These are phyloP conservation scores for Hanseniaspora mollemarum DNA, from an alignment of 805 yeast species.

Conservation along the genomic window DNA sequence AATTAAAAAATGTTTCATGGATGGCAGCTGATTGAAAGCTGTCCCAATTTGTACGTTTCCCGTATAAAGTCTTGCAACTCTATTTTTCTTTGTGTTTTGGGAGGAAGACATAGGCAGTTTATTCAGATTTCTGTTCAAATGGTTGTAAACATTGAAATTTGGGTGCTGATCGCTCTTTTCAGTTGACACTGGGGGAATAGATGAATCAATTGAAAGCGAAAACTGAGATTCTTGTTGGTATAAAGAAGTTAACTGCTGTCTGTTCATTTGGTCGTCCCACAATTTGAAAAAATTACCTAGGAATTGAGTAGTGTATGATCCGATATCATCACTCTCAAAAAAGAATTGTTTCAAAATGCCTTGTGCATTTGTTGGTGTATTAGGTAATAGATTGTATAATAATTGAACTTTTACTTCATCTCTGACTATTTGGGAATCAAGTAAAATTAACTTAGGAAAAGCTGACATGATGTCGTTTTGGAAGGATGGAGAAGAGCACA, in stretches of 20 bases:
- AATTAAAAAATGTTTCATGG: constrained; percentile 57
- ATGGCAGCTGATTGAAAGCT: constrained; percentile 60
- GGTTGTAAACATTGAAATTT: constrained; percentile 56
- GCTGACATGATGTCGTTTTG: constrained; percentile 51
- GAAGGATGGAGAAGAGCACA: constrained; percentile 39
- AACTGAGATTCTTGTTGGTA: constrained; percentile 80
- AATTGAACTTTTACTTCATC: constrained; percentile 50
- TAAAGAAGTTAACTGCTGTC: constrained; percentile 55
- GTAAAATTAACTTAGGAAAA: constrained; percentile 69
- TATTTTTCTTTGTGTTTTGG: constrained; percentile 42
- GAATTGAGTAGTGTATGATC: constrained; percentile 62
- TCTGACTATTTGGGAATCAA: constrained; percentile 70
- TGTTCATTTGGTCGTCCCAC: constrained; percentile 58
- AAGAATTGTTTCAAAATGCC: constrained; percentile 44
- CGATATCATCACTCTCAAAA: constrained; percentile 67
- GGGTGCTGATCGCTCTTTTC: constrained; percentile 29
- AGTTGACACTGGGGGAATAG: constrained; percentile 43
- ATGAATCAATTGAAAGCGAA: constrained; percentile 63
- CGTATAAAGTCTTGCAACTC: constrained; percentile 46
- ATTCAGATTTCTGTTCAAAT: constrained; percentile 63
- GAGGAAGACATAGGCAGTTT: constrained; percentile 29
- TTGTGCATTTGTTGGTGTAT: constrained; percentile 38
- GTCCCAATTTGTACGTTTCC: constrained; percentile 61
- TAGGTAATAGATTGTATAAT: constrained; percentile 33
- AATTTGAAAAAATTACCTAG: constrained; percentile 59